A percentile compares a stretch with the other conserved stretches of the same genome.
These are phyloP conservation scores for Knoxia roxburghii DNA, from an alignment of 257 asterid genomes.

Conservation along the genomic window DNA sequence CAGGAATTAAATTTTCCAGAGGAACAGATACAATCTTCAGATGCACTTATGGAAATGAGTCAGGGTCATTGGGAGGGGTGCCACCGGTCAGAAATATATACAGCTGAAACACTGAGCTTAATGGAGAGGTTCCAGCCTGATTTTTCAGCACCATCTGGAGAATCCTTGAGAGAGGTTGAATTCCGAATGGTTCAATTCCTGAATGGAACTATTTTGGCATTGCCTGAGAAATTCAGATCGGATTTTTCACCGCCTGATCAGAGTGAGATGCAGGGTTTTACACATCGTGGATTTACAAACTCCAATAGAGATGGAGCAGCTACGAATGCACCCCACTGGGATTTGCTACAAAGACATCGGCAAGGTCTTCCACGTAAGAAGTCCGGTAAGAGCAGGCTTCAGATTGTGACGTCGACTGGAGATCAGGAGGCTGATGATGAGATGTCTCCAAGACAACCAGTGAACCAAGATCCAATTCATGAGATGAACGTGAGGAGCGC, in stretches of 20 bases:
- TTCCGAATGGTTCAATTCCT: conserved; percentile 95
- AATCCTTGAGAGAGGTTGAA: conserved; percentile 92
- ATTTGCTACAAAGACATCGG: conserved; percentile 51
- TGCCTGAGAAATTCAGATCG: conserved; percentile 66
- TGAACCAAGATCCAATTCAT: conserved; percentile 34
- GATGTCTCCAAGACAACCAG: conserved; percentile 85
- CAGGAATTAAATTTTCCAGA: conserved; percentile 81
- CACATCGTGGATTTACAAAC: conserved; percentile 28
- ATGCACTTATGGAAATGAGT: conserved; percentile 81
- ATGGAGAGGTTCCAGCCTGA: conserved; percentile 88
- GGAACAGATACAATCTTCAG: conserved; percentile 74
- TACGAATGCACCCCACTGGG: conserved; percentile 47
- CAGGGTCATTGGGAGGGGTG: conserved; percentile 98
- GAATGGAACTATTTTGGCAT: conserved; percentile 48
- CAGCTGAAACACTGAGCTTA: conserved; percentile 56
- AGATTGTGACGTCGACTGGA: conserved; percentile 71
- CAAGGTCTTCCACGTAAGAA: conserved; percentile 62
- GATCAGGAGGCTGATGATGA: conserved; percentile 94
- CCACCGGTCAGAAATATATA: conserved; percentile 67
- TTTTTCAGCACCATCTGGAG: conserved; percentile 86
- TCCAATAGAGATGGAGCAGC: conserved; percentile 42
- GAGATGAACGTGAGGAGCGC: conserved; percentile 43
- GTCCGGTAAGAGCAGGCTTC: conserved; percentile 95
- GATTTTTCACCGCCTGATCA: conserved; percentile 83
- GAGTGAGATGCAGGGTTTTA: conserved; percentile 35